Evolutionary conservation across 176 grass and related monocot genomes (phyloP), one percentile per base, ranked within the genome.

Genomic region (Rhynchospora breviuscula): DNA sequence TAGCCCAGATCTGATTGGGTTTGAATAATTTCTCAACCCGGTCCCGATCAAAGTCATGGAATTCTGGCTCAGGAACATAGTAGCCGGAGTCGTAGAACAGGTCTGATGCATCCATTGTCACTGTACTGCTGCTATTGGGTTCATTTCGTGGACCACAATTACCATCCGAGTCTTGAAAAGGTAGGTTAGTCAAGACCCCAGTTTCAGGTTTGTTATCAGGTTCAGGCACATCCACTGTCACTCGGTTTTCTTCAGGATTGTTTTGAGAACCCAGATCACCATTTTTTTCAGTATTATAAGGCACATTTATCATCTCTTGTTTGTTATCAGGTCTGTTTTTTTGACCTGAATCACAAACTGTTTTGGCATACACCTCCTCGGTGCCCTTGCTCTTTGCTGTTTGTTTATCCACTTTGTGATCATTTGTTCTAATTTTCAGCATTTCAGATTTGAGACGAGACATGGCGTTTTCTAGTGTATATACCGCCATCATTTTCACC

Each of bases 31-130:
- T 90, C 73, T 94, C 94, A 11, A 87, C 89, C 23, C 94, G 87
- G 85, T 97, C 90, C 81, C 92, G 90, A 58, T 97, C 90, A 86
- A 97, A 97, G 86, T 94, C 92, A 86, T 92, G 85, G 87, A 97
- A 97, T 58, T 97, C 92, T n/a, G 94, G 92, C 61, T 97, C 94
- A 78, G 92, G 92, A 23, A 94, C 92, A 44, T 35, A 69, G 31
- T 44, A 43, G 31, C 5, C 4, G 5, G 43, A 18, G 33, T 69
- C 33, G 86, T 97, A 85, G 73, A 78, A 78, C 33, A 69, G 31
- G 14, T 40, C 31, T 25, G 35, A 44, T 10, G 13, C 23, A 8
- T 8, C 33, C 35, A 43, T 69, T 43, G 14, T 43, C 66, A 44
- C 33, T 7, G 18, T 44, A 2, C 15, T 69, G 66, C 43, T 26